Percentiles rank a stretch among this genome's conserved stretches.
Evolutionary conservation across 495 filamentous ascomycete species (phyloP).

Genomic region (Neurospora sp.): DNA sequence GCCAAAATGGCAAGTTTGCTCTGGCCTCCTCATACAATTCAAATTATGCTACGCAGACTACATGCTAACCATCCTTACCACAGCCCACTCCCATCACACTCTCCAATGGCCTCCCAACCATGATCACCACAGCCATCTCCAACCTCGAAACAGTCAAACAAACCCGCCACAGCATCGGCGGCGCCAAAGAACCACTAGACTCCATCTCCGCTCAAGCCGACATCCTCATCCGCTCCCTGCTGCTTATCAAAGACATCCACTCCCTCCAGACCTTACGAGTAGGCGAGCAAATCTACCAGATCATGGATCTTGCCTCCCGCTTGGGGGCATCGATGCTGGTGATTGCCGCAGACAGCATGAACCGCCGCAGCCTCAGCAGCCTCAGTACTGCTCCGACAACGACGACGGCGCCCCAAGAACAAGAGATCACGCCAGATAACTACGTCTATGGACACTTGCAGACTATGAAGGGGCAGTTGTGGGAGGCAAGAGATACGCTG

Average conservation of each 20-base stretch:
- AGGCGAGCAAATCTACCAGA: neutral
- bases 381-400: neutral
- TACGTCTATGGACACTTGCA: slow-evolving; percentile 2
- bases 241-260: neutral
- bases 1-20: neutral
- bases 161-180: slow-evolving; percentile 4
- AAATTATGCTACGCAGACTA: neutral
- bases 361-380: neutral
- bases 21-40: neutral
- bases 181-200: slow-evolving; percentile 3
- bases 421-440: neutral
- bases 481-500: neutral
- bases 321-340: slow-evolving; percentile 3
- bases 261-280: slow-evolving; percentile 6
- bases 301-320: slow-evolving; percentile 3
- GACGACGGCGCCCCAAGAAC: neutral
- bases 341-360: slow-evolving; percentile 9
- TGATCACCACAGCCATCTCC: slow-evolving; percentile 1
- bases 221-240: slow-evolving; percentile 1
- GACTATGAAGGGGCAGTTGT: slow-evolving; percentile 3
- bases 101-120: neutral
- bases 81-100: neutral
- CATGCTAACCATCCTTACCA: neutral
- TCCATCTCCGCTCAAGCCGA: slow-evolving; percentile 4
- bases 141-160: slow-evolving; percentile 2